phyloP scores from a whole-genome alignment of 2,329 filamentous ascomycete species.

The Diaporthe velutina region DNA sequence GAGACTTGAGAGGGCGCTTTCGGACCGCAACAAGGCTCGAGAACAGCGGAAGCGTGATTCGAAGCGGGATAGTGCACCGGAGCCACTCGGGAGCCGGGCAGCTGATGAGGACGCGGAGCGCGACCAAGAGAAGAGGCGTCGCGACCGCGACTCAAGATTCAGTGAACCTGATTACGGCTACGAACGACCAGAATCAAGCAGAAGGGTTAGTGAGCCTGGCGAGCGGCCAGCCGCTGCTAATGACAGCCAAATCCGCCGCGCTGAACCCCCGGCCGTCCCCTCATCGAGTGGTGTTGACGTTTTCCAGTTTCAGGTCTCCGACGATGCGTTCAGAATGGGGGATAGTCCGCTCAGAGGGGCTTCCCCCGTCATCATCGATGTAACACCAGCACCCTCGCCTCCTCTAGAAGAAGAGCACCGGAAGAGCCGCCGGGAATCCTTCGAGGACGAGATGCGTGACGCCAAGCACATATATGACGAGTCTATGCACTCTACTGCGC shows the following conservation, averaged over 20 bases:
- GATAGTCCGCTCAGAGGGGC: conserved; percentile 27
- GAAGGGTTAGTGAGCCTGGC: conserved; percentile 46
- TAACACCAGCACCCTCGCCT: conserved; percentile 37
- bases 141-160: conserved; percentile 41
- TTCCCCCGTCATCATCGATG: conserved; percentile 39
- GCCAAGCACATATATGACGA: conserved; percentile 60
- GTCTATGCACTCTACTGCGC: conserved; percentile 61
- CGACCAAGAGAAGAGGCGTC: conserved; percentile 47
- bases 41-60: conserved; percentile 41
- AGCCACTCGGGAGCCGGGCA: not conserved
- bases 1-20: conserved; percentile 35
- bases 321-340: conserved; percentile 62
- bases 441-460: conserved; percentile 60
- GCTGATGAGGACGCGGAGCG: conserved; percentile 44
- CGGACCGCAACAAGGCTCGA: conserved; percentile 43
- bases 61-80: conserved; percentile 31
- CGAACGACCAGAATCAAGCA: conserved; percentile 38
- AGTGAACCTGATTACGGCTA: conserved; percentile 15
- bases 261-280: conserved; percentile 44
- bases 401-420: conserved; percentile 47
- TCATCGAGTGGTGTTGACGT: conserved; percentile 60
- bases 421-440: conserved; percentile 64
- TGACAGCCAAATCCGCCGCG: conserved; percentile 45
- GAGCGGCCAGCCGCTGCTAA: conserved; percentile 41
- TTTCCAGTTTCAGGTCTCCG: conserved; percentile 69